Conservation (phyloP, 441 rosid species). For the Cnidoscolus chayamansa region DNA sequence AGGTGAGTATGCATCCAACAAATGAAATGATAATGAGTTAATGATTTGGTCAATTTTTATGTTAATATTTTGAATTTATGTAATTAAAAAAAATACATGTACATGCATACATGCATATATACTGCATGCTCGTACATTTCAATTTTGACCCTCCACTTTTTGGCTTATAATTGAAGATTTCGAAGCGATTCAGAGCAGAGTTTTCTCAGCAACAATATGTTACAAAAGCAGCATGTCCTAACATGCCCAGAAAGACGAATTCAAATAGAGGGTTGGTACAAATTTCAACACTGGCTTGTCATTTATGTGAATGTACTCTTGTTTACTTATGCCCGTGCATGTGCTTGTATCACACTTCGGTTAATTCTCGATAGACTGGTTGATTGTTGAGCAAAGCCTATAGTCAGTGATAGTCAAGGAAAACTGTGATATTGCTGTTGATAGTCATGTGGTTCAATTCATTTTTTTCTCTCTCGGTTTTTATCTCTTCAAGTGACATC, state of each 20-base stretch:
- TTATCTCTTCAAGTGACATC: not conserved
- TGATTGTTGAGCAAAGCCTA: not conserved
- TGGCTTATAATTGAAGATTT: constrained; percentile 40
- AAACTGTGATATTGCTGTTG: not conserved
- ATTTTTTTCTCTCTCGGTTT: not conserved
- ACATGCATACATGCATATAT: not conserved
- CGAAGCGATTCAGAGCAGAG: constrained; percentile 35
- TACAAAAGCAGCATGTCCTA: constrained; percentile 40
- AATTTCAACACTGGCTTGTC: not conserved
- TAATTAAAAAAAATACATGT: not conserved
- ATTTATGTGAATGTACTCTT: not conserved
- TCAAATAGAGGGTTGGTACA: constrained; percentile 50
- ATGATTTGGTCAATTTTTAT: constrained; percentile 18
- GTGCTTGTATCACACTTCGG: not conserved
- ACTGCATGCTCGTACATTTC: not conserved
- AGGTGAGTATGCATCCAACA: constrained; percentile 31
- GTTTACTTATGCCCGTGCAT: not conserved
- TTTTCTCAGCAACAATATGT: constrained; percentile 38
- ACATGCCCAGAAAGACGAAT: constrained; percentile 29
- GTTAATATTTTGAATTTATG: not conserved
- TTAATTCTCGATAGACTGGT: not conserved
- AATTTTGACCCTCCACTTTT: constrained; percentile 14
- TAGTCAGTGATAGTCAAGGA: not conserved
- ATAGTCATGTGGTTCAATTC: not conserved
- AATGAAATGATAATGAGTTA: constrained; percentile 53